Conservation (phyloP, 2,329 filamentous ascomycete species). For the Ophiostoma tasmaniense region DNA sequence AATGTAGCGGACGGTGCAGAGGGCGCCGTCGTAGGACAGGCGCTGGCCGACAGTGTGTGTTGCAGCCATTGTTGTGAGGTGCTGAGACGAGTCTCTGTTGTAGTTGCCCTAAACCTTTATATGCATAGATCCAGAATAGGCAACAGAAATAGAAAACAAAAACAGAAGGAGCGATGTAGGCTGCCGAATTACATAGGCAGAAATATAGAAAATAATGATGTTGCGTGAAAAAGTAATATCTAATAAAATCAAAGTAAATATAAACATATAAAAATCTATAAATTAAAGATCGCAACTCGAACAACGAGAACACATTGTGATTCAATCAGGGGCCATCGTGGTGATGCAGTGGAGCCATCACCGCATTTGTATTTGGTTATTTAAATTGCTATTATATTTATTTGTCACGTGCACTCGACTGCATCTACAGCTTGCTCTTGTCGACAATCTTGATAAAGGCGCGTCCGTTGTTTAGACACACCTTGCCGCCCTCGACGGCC, state of each 20-base stretch:
- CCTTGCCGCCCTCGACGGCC: conserved; percentile 69
- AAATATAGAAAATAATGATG: conserved; percentile 1
- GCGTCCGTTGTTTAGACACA: conserved; percentile 78
- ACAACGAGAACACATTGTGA: no score
- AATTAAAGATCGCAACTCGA: no score
- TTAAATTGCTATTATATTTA: conserved; percentile 8
- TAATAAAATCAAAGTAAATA: neutral
- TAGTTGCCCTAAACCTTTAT: no score
- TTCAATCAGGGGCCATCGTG: neutral
- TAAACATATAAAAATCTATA: no score
- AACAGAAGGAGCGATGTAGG: neutral
- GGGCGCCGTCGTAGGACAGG: conserved; percentile 65
- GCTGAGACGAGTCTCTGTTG: no score
- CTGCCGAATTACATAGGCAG: neutral
- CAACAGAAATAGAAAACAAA: neutral
- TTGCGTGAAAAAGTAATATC: neutral
- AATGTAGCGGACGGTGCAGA: conserved; percentile 79
- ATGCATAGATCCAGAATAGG: no score
- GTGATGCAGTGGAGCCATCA: neutral
- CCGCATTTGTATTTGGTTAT: neutral
- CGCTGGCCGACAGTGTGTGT: conserved; percentile 55
- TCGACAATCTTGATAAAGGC: conserved; percentile 62
- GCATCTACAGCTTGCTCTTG: conserved; percentile 54
- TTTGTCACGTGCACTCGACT: neutral
- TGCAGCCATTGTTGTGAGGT: neutral